Conservation (phyloP, 225 moss, liverwort and hornwort species). For the Climacium dendroides region DNA sequence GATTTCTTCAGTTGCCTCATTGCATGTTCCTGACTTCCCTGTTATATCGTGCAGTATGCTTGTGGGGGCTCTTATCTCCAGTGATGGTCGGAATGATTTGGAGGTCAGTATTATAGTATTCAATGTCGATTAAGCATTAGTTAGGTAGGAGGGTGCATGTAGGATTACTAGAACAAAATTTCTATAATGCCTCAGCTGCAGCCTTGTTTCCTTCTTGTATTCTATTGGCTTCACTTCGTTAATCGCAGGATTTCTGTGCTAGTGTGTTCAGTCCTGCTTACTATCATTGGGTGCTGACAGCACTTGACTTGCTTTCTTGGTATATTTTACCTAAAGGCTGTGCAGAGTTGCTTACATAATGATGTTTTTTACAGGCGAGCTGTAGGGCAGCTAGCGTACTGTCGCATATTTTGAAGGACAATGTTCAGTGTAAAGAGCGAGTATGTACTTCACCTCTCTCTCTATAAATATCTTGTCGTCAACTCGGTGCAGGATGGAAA, state of each 20-base stretch:
- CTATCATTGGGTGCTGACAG: neutral
- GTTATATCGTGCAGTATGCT: constrained; percentile 65
- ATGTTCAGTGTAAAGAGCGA: constrained; percentile 94
- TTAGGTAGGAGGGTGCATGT: neutral
- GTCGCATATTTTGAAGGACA: constrained; percentile 87
- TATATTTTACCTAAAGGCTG: neutral
- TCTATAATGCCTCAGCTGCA: neutral
- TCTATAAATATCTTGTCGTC: neutral
- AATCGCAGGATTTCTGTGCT: neutral
- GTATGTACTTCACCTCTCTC: constrained; percentile 8
- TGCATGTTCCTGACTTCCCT: constrained; percentile 15
- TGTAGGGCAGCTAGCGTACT: constrained; percentile 97
- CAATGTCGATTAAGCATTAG: neutral
- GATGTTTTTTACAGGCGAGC: constrained; percentile 55
- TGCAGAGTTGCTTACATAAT: neutral
- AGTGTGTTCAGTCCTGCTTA: neutral
- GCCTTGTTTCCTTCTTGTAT: neutral
- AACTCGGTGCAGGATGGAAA: neutral
- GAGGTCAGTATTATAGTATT: constrained; percentile 39
- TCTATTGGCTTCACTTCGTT: neutral
- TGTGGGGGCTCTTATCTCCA: constrained; percentile 83
- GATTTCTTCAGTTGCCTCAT: neutral
- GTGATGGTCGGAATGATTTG: constrained; percentile 91
- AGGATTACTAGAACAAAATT: neutral
- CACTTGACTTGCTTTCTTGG: neutral